phyloP scores from a whole-genome alignment of 164 flowering plant genomes.

The Vitis rotundifolia region DNA sequence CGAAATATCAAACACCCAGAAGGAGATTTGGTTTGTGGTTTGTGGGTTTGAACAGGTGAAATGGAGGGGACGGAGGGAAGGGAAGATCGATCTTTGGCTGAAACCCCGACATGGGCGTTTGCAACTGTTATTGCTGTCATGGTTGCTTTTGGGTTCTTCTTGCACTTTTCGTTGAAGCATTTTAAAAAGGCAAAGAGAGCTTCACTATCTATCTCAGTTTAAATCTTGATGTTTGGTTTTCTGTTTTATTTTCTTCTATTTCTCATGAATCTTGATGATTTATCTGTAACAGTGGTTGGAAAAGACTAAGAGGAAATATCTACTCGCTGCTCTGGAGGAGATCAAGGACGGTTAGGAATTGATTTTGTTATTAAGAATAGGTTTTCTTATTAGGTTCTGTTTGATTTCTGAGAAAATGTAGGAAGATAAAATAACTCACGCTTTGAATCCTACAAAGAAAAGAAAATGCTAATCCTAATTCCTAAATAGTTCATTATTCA shows the following conservation, averaged over 20 bases:
- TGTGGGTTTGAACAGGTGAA: neutral
- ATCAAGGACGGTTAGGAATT: slow-evolving; percentile 67
- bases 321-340: slow-evolving; percentile 74
- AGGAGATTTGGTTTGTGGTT: neutral
- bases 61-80: slow-evolving; percentile 8
- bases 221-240: neutral
- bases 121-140: slow-evolving; percentile 67
- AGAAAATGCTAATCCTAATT: too few relatives aligned
- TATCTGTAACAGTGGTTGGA: slow-evolving; percentile 60
- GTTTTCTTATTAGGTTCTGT: neutral
- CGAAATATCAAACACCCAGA: neutral
- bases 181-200: slow-evolving; percentile 44
- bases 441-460: too few relatives aligned
- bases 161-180: slow-evolving; percentile 45
- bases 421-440: too few relatives aligned
- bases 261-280: neutral
- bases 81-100: slow-evolving; percentile 54
- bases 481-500: too few relatives aligned
- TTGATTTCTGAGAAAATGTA: too few relatives aligned
- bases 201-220: neutral
- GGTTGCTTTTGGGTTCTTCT: slow-evolving; percentile 59
- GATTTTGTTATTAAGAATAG: neutral
- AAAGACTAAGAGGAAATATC: slow-evolving; percentile 73
- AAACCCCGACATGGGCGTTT: slow-evolving; percentile 86
- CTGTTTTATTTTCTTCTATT: neutral